Base-by-base conservation (phyloP, 2,329 filamentous ascomycete genomes). In the Aspergillus pseudotamarii region DNA sequence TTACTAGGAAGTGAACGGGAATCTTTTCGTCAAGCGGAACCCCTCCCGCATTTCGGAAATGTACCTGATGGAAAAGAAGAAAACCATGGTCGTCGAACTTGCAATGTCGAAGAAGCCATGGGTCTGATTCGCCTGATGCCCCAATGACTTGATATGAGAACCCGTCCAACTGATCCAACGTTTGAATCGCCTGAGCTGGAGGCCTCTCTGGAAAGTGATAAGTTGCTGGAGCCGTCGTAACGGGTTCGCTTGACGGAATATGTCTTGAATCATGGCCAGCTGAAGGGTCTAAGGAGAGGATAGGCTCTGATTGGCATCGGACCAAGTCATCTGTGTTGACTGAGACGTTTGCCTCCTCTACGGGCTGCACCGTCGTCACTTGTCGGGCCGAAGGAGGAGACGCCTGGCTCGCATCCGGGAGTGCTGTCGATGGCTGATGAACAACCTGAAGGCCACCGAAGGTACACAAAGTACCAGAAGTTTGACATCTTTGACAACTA, bases 91-190 rank as follows among this genome's bases (percentile, higher is more conserved):
- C 70, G 58, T 75, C 72, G 50, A 71, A 75, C 19, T 65, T 66
- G 54, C 72, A 73, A 58, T 77, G 75, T 26, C 72, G 63, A 16
- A 76, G 65, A 21, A 77, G 64, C 73, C 74, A 76, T 10, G 74
- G 75, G 57, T 76, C 74, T 6, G 71, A 73, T 41, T 75, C 73
- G 4, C 71, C 70, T 3, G 74, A 75, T 1, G 66, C 65, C 0
- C 73, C 73, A 28, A 73, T 69, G 1, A 76, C 57, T 59, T 73
- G 69, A 6, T 67, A 65, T 10, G 68, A 70, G 3, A 68, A 70
- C 0, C 69, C 68, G 32, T 69, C 57, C 19, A 75, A 57, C 23
- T 65, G 63, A 54, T 75, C 72, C 16, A 76, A 61, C 2, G 68
- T 58, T 38, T 65, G 66, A n/a, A 69, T 66, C 36, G 64, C 54